Evolutionary conservation across 306 rosid species (phyloP).

Genomic region (Vicia villosa): DNA sequence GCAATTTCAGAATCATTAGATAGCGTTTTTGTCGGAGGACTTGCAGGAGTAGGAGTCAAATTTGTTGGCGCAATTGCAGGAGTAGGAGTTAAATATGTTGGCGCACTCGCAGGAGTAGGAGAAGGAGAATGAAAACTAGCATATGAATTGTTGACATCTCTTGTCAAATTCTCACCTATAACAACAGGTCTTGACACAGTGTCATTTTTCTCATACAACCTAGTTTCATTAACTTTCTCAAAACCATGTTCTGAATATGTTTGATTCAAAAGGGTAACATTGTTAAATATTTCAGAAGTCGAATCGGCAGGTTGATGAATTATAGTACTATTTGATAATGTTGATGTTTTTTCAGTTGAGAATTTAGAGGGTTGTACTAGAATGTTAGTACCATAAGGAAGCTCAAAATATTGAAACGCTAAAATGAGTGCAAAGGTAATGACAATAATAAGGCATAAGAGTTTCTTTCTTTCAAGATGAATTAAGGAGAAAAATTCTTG

Average conservation of each 20-base stretch:
- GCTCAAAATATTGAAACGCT: slow-evolving; percentile 54
- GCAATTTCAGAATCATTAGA: not conserved
- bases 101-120: too few relatives aligned
- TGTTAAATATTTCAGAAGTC: slow-evolving; percentile 33
- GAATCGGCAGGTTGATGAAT: slow-evolving; percentile 31
- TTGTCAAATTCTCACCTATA: not conserved
- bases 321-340: too few relatives aligned
- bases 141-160: not conserved
- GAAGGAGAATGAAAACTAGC: not conserved
- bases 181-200: not conserved
- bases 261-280: slow-evolving; percentile 30
- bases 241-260: slow-evolving; percentile 32
- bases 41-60: not conserved
- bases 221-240: too few relatives aligned
- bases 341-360: too few relatives aligned
- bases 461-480: slow-evolving; percentile 54
- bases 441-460: slow-evolving; percentile 52
- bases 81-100: too few relatives aligned
- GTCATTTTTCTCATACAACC: not conserved
- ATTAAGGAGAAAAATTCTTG: slow-evolving; percentile 46
- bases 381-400: slow-evolving; percentile 45
- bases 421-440: slow-evolving; percentile 56
- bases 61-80: not conserved
- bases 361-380: not conserved
- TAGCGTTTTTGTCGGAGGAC: not conserved